These are phyloP conservation scores for Cytospora paraplurivora DNA, from an alignment of 2,329 filamentous ascomycete genomes.

Conservation along the genomic window DNA sequence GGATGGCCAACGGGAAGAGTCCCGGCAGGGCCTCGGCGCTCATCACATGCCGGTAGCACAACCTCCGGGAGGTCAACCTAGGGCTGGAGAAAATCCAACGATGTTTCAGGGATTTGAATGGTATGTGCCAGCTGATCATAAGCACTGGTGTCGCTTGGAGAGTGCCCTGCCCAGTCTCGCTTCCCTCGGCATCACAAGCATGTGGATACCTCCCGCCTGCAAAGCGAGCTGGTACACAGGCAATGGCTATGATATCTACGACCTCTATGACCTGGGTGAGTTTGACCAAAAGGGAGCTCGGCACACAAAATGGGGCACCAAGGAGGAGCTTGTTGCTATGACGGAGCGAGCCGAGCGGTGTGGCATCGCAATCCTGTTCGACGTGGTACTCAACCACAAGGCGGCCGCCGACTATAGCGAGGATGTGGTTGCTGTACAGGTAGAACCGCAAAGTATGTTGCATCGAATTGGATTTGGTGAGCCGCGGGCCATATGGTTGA, in stretches of 20 bases:
- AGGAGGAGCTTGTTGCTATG: conserved; percentile 60
- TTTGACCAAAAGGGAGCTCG: conserved; percentile 69
- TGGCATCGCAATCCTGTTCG: conserved; percentile 65
- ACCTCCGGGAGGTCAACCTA: conserved; percentile 4
- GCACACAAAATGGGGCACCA: conserved; percentile 69
- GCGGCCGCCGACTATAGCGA: conserved; percentile 67
- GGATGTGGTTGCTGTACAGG: conserved; percentile 60
- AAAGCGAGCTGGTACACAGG: conserved; percentile 64
- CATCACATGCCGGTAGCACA: conserved; percentile 2
- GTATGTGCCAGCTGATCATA: conserved; percentile 63
- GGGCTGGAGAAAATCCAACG: conserved; percentile 43
- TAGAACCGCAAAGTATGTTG: conserved; percentile 50
- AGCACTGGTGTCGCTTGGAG: conserved; percentile 63
- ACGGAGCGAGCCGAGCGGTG: conserved; percentile 51
- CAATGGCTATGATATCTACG: conserved; percentile 69
- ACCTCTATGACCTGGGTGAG: conserved; percentile 70
- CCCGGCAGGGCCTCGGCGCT: conserved; percentile 4
- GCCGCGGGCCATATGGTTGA: conserved; percentile 6
- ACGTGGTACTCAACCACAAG: conserved; percentile 74
- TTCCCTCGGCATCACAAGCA: conserved; percentile 60
- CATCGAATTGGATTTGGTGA: no score
- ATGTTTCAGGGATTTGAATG: conserved; percentile 74
- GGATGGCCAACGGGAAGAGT: conserved; percentile 11
- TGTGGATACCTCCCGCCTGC: conserved; percentile 73
- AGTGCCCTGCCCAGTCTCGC: conserved; percentile 56